Evolutionary conservation across 2,329 filamentous ascomycete genomes (phyloP), one percentile per base, ranked within the genome.

Genomic region (Verticillium zaregamsianum): DNA sequence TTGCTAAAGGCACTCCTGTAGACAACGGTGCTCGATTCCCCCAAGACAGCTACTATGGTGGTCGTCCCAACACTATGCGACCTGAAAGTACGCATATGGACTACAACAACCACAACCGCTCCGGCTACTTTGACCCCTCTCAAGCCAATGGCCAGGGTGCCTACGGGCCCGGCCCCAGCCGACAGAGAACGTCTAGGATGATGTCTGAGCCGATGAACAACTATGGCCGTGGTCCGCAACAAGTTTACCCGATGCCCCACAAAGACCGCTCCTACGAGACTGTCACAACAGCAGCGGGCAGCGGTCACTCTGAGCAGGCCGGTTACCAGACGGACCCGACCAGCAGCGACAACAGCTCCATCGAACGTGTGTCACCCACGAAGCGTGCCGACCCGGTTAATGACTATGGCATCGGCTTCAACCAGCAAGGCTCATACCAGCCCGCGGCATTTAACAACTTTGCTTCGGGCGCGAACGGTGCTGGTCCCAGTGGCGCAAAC

Each of bases 261-360:
- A 90, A 93, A 73, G 89, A 94, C 68, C 88, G 87, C 66, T 95
- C 92, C 2, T 91, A 94, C 74, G 93, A 97, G 73, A 97, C 92
- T 1, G 90, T 96, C 55, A 90, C 90, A 40, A 92, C 91, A 14
- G 90, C 89, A 63, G 87, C 88, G 12, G 89, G 87, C 25, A 91
- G 88, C 70, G 90, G 88, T 58, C 90, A 86, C 67, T 86, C 89
- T 65, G 93, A 97, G 62, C 88, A 88, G 14, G 88, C 86, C 71
- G 89, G 88, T 61, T 93, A 95, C 74, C 89, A 89, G 66, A 96
- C 92, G 63, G 93, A 97, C 72, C 93, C 91, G 52, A 79, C 84
- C 61, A 95, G 91, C 77, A 97, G 93, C 71, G 91, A 97, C 72
- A 96, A 96, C 77, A 96, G 92, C 77, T 96, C 92, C 2, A 86